Base-by-base conservation (phyloP, 140 eudicot species). In the Eryngium alpinum region DNA sequence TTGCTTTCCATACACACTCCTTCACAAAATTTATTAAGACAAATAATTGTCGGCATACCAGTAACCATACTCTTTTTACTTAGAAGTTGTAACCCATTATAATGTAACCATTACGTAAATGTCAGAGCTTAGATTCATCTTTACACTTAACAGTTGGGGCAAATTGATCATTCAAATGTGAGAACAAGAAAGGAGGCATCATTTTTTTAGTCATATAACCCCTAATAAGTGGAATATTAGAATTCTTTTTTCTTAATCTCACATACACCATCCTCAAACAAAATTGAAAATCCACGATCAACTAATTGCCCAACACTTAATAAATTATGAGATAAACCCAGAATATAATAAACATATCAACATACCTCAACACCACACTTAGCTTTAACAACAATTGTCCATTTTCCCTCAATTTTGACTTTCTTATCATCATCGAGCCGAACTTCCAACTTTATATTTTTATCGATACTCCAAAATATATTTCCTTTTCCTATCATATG, bases 271-370 rank as follows among this genome's bases (percentile, higher is more conserved):
- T 76, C 38, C 16, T 76, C n/a, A 51, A 51, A 76, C 9, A 9
- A 10, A 76, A 50, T 44, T 16, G 6, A 12, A 16, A 46, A 76
- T 0, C 80, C 46, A 0, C 7, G 52, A 6, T 76, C 62, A 50
- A 19, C 28, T 28, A 76, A 51, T 25, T 76, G 67, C 4, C 80
- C 80, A 14, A 76, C 80, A 76, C 80, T 51, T 24, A 76, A 19
- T 15, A 76, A 31, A 76, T 76, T 76, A 51, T 76, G 66, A 5
- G 46, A 38, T 15, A 76, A 76, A 22, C 60, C 34, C 7, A 60
- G 79, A 75, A 75, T 46, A 21, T 75, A 75, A 12, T 38, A 46
- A 43, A 51, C 80, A 76, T 44, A 76, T 76, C 10, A 76, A 76
- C 51, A 2, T 9, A 15, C 80, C 25, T 76, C 43, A 12, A 25